Percentiles rank a stretch among this genome's conserved stretches.
These are phyloP conservation scores for Termitomyces sp. DNA, from an alignment of 768 basidiomycete genomes.

Conservation along the genomic window DNA sequence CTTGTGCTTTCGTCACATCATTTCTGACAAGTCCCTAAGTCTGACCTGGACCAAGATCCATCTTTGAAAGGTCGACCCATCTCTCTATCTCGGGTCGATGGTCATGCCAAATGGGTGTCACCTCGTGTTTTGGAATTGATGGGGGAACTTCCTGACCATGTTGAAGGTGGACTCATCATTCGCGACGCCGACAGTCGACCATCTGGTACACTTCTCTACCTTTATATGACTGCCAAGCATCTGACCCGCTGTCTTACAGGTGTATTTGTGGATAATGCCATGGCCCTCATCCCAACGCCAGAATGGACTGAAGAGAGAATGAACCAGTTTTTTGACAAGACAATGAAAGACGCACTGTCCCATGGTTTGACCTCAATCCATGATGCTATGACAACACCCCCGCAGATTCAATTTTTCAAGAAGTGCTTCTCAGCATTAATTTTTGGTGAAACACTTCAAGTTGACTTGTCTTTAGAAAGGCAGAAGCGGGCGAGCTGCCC, in stretches of 20 bases:
- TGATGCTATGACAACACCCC: slow-evolving; percentile 58
- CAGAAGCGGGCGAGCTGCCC: slow-evolving; percentile 62
- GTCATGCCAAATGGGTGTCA: slow-evolving; percentile 86
- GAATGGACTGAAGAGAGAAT: slow-evolving; percentile 54
- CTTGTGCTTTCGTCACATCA: not conserved
- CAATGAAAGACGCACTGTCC: slow-evolving; percentile 64
- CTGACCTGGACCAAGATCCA: slow-evolving; percentile 67
- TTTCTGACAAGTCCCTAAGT: slow-evolving; percentile 29
- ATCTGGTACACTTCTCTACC: slow-evolving; percentile 41
- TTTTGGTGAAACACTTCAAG: not conserved
- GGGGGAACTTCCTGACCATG: slow-evolving; percentile 48
- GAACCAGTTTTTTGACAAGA: slow-evolving; percentile 52
- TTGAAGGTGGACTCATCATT: slow-evolving; percentile 74
- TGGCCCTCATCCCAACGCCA: slow-evolving; percentile 66
- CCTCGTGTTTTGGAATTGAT: slow-evolving; percentile 61
- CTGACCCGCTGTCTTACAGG: slow-evolving; percentile 28
- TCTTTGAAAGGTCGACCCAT: slow-evolving; percentile 67
- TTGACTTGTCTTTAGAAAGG: slow-evolving; percentile 42
- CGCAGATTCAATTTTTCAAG: slow-evolving; percentile 57
- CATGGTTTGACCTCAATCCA: slow-evolving; percentile 85
- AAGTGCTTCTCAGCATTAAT: slow-evolving; percentile 33
- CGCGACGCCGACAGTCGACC: slow-evolving; percentile 57
- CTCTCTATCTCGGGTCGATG: slow-evolving; percentile 71
- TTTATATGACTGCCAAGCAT: not conserved
- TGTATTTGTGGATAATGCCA: slow-evolving; percentile 85